phyloP scores from a whole-genome alignment of 2,329 filamentous ascomycete genomes.

The Remersonia thermophila region DNA sequence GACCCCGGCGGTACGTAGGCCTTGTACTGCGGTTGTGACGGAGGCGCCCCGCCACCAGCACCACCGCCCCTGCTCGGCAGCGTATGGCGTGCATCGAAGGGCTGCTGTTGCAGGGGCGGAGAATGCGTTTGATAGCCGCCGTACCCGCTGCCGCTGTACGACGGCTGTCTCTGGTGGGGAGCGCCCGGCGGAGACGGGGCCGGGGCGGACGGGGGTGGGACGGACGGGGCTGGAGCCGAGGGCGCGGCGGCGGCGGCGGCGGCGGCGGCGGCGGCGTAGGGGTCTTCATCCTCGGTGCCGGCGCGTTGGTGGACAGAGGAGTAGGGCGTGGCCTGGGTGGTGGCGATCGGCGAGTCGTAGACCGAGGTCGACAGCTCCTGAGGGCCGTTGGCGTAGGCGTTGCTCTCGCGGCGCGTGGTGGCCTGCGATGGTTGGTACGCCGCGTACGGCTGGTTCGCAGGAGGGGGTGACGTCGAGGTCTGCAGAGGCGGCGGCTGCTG shows the following conservation, averaged over 20 bases:
- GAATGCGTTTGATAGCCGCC: conserved; percentile 20
- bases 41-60: no score
- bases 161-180: conserved; percentile 17
- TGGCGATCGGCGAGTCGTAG: conserved; percentile 60
- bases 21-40: conserved; percentile 41
- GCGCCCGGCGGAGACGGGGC: conserved; percentile 12
- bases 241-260: conserved; percentile 17
- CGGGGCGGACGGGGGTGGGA: no score
- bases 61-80: conserved; percentile 36
- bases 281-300: conserved; percentile 34
- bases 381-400: conserved; percentile 47
- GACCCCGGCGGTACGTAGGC: conserved; percentile 40
- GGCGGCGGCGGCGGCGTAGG: conserved; percentile 21
- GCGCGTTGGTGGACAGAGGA: conserved; percentile 34
- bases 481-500: conserved; percentile 39
- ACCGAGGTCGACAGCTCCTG: conserved; percentile 69
- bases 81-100: conserved; percentile 38
- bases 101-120: conserved; percentile 29
- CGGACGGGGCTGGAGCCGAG: conserved; percentile 19
- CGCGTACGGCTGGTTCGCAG: conserved; percentile 32
- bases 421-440: conserved; percentile 32
- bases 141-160: conserved; percentile 4
- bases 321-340: conserved; percentile 33
- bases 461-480: conserved; percentile 39
- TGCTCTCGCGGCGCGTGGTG: conserved; percentile 51